These are phyloP conservation scores for Pseudodiploospora longispora DNA, from an alignment of 2,329 filamentous ascomycete genomes.

Conservation along the genomic window DNA sequence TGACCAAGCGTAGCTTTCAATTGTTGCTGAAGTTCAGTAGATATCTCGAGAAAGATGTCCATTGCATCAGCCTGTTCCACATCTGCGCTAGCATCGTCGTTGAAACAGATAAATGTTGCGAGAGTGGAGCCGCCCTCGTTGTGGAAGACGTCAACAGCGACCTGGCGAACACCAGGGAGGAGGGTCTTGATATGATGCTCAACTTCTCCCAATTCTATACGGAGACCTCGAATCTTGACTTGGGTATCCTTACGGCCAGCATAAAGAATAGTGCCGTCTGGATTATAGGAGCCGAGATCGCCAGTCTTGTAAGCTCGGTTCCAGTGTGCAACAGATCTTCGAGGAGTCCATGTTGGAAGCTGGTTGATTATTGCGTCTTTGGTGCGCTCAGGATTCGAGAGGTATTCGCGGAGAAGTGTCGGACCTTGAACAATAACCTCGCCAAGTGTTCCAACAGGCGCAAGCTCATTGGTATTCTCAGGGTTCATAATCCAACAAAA, in stretches of 20 bases:
- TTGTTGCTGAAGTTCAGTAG: too few relatives aligned
- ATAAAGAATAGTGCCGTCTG: slow-evolving; percentile 37
- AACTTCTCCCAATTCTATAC: slow-evolving; percentile 40
- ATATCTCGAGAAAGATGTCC: too few relatives aligned
- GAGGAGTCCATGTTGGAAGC: slow-evolving; percentile 33
- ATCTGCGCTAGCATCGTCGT: background rate
- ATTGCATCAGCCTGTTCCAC: too few relatives aligned
- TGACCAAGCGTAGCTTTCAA: background rate
- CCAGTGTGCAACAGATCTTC: slow-evolving; percentile 2
- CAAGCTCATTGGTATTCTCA: slow-evolving; percentile 22
- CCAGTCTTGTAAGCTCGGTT: slow-evolving; percentile 33
- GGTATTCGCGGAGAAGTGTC: slow-evolving; percentile 9
- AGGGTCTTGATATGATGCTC: slow-evolving; percentile 5
- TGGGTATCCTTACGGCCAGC: slow-evolving; percentile 60
- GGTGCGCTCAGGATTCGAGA: too few relatives aligned
- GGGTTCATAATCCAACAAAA: slow-evolving; percentile 6
- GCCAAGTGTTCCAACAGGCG: slow-evolving; percentile 40
- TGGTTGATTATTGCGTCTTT: slow-evolving; percentile 19
- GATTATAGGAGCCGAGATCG: slow-evolving; percentile 33
- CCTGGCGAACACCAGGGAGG: background rate
- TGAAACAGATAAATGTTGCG: slow-evolving; percentile 3
- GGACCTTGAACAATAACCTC: slow-evolving; percentile 50
- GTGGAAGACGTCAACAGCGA: slow-evolving; percentile 4
- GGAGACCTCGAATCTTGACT: slow-evolving; percentile 58
- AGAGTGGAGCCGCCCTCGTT: background rate